A percentile compares a stretch with the other conserved stretches of the same genome.
These are phyloP conservation scores for Colletotrichum sp. DNA, from an alignment of 2,329 filamentous ascomycete genomes.

Conservation along the genomic window DNA sequence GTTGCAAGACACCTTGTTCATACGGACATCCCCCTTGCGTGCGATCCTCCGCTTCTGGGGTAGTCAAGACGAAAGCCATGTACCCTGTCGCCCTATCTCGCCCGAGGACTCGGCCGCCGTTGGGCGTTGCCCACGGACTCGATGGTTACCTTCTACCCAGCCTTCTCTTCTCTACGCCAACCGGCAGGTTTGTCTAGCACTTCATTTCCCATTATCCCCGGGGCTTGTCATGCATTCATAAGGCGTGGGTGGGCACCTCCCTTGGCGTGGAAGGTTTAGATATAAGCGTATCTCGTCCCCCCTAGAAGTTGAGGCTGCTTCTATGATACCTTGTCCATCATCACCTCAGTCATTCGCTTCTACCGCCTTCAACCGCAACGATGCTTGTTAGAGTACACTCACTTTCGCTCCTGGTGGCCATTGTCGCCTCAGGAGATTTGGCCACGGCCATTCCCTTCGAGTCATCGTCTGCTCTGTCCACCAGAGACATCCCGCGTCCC, in stretches of 20 bases:
- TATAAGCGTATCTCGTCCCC: slow-evolving; percentile 7
- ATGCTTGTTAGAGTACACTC: slow-evolving; percentile 22
- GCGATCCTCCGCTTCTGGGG: neutral
- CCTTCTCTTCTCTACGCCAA: neutral
- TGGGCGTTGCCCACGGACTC: slow-evolving; percentile 1
- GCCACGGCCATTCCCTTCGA: slow-evolving; percentile 6
- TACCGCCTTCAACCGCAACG: neutral
- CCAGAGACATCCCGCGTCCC: slow-evolving; percentile 26
- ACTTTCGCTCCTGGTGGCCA: slow-evolving; percentile 11
- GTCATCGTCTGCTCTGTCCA: neutral
- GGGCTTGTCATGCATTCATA: neutral
- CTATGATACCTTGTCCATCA: neutral
- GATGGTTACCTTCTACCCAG: neutral
- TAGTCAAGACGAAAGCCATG: neutral
- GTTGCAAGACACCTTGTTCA: neutral
- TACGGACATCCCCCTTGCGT: slow-evolving; percentile 9
- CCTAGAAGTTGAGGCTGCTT: neutral
- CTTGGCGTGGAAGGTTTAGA: neutral
- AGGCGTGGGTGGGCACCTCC: neutral
- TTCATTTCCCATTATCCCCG: slow-evolving; percentile 3
- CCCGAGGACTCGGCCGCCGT: slow-evolving; percentile 12
- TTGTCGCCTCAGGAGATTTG: slow-evolving; percentile 6
- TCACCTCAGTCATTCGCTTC: neutral
- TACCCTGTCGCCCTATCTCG: neutral
- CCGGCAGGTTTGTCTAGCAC: neutral